These are phyloP conservation scores for Fibroporia radiculosa DNA, from an alignment of 768 basidiomycete species.

Conservation along the genomic window DNA sequence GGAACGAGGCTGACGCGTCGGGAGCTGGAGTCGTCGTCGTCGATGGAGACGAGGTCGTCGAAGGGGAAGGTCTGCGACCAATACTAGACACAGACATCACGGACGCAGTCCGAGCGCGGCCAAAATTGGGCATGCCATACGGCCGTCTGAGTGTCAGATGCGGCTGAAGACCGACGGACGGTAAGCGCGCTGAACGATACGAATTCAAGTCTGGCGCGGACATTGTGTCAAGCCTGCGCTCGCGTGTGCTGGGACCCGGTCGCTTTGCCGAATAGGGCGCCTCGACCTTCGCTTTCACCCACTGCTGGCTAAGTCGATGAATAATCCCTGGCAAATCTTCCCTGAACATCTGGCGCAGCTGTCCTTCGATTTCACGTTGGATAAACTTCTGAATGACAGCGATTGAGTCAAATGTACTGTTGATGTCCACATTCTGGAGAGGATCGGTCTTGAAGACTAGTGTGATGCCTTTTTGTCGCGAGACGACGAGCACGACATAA, in stretches of 20 bases:
- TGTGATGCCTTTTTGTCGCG: conserved; percentile 95
- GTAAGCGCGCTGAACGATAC: conserved; percentile 12
- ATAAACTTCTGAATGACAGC: conserved; percentile 97
- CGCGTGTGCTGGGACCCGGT: conserved; percentile 24
- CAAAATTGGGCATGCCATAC: conserved; percentile 1
- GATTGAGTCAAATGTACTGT: conserved; percentile 95
- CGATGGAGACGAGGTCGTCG: conserved; percentile 7
- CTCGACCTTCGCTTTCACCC: conserved; percentile 92
- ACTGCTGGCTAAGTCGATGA: conserved; percentile 90
- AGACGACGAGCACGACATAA: conserved; percentile 96
- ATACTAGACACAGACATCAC: conserved; percentile 15
- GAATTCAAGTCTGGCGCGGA: conserved; percentile 14
- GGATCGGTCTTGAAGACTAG: conserved; percentile 99
- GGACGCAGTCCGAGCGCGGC: conserved; percentile 16
- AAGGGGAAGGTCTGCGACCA: conserved; percentile 14
- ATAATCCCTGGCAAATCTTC: conserved; percentile 97
- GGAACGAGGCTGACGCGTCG: conserved; percentile 31
- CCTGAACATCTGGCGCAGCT: conserved; percentile 95
- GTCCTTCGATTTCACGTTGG: conserved; percentile 94
- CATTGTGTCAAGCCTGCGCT: conserved; percentile 11
- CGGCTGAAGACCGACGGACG: conserved; percentile 11
- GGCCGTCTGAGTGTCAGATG: conserved; percentile 1
- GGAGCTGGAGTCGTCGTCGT: conserved; percentile 24
- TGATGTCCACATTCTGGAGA: conserved; percentile 95
- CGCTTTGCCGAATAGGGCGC: conserved; percentile 73